Conservation (phyloP, 2,329 filamentous ascomycete genomes). For the Ceratocystis variospora region DNA sequence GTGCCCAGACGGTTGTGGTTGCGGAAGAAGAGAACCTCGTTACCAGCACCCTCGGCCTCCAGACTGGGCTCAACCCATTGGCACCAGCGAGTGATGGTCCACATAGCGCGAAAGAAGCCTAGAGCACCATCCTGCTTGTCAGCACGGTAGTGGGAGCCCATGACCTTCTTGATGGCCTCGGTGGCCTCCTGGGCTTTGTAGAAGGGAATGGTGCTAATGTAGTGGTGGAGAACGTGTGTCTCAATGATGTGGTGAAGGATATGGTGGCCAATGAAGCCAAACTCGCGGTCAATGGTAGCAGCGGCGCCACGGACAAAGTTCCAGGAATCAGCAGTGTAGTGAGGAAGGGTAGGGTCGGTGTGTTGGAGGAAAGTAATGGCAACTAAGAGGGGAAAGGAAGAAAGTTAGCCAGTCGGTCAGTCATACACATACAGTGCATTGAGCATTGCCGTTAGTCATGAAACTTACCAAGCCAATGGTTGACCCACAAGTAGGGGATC, state of each 20-base stretch:
- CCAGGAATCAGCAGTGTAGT: constrained; percentile 79
- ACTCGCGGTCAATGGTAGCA: constrained; percentile 92
- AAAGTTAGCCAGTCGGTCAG: not conserved
- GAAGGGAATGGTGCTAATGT: constrained; percentile 76
- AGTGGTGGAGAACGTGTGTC: constrained; percentile 96
- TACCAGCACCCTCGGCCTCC: constrained; percentile 63
- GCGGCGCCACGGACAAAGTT: constrained; percentile 87
- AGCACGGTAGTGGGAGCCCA: constrained; percentile 88
- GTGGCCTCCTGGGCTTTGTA: constrained; percentile 91
- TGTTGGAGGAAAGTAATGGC: constrained; percentile 97
- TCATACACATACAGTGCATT: not conserved
- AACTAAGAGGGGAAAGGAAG: constrained; percentile 38
- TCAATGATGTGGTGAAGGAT: constrained; percentile 93
- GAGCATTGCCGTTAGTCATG: not conserved
- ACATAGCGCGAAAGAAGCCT: constrained; percentile 78
- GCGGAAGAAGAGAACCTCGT: constrained; percentile 84
- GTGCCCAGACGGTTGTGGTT: constrained; percentile 81
- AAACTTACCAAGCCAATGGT: constrained; percentile 91
- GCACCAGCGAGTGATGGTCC: constrained; percentile 69
- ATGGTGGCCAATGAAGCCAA: constrained; percentile 84
- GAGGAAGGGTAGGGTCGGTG: constrained; percentile 84
- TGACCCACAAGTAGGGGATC: constrained; percentile 90
- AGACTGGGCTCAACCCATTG: constrained; percentile 94
- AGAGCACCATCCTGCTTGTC: constrained; percentile 61
- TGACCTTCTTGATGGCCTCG: constrained; percentile 85